These are phyloP conservation scores for Sophora flavescens DNA, from an alignment of 306 rosid species.

Conservation along the genomic window DNA sequence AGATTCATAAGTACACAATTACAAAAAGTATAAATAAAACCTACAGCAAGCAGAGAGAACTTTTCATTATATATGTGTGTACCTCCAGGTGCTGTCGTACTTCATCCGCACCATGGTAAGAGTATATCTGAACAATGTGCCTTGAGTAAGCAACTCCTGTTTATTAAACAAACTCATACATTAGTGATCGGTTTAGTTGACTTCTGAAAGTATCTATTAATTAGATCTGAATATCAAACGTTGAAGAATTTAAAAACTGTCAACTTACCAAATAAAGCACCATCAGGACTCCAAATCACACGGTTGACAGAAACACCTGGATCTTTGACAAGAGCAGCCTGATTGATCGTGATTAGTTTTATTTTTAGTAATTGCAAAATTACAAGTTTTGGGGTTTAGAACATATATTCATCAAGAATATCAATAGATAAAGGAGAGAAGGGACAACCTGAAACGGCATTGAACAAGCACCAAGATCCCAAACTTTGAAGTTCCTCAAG, in stretches of 20 bases:
- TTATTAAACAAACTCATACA: slow-evolving; percentile 39
- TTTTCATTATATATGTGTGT: slow-evolving; percentile 26
- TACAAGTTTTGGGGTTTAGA: slow-evolving; percentile 2
- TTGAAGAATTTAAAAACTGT: slow-evolving; percentile 38
- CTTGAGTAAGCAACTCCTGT: slow-evolving; percentile 95
- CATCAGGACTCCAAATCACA: slow-evolving; percentile 98
- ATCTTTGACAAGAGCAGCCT: slow-evolving; percentile 92
- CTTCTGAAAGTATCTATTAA: slow-evolving; percentile 3
- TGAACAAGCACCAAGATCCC: slow-evolving; percentile 90
- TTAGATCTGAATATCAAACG: slow-evolving; percentile 30
- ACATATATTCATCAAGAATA: slow-evolving; percentile 32
- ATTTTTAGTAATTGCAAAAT: slow-evolving; percentile 39
- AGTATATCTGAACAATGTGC: slow-evolving; percentile 95
- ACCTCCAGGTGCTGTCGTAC: slow-evolving; percentile 89
- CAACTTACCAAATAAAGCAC: slow-evolving; percentile 80
- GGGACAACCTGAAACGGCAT: slow-evolving; percentile 83
- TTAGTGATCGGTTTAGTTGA: slow-evolving; percentile 30
- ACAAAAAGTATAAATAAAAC: slow-evolving; percentile 28
- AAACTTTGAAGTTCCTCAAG: slow-evolving; percentile 86
- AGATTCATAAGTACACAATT: slow-evolving; percentile 39
- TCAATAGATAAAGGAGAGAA: slow-evolving; percentile 30
- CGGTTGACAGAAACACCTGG: slow-evolving; percentile 94
- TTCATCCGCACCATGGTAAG: slow-evolving; percentile 79
- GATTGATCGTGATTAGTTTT: slow-evolving; percentile 48
- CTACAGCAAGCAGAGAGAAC: slow-evolving; percentile 25